A percentile compares a stretch with the other conserved stretches of the same genome.
These are phyloP conservation scores for Pythium dissotocum DNA, from an alignment of 352 stramenopile genomes.

Conservation along the genomic window DNA sequence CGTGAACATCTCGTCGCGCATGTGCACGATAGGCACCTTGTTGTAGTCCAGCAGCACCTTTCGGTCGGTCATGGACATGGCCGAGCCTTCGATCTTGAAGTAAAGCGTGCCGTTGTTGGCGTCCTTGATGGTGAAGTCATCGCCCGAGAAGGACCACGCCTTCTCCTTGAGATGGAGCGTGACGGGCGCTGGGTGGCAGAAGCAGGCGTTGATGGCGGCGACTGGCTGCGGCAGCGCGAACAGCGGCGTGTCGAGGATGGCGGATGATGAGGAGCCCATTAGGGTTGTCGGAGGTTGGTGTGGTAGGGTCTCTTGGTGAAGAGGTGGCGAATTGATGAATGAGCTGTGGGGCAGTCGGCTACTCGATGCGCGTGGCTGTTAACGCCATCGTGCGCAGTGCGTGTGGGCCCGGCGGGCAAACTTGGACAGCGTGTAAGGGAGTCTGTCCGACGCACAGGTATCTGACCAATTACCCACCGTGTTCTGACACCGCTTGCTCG, in stretches of 20 bases:
- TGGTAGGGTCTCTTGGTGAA: neutral
- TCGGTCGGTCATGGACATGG: conserved; percentile 18
- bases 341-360: neutral
- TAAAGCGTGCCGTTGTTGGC: conserved; percentile 1
- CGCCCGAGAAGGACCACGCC: conserved; percentile 20
- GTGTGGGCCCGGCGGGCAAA: too few species aligned
- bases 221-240: conserved; percentile 4
- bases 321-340: neutral
- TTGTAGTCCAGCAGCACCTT: conserved; percentile 27
- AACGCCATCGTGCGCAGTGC: too few species aligned
- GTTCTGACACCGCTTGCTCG: neutral
- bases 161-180: conserved; percentile 32
- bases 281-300: neutral
- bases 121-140: conserved; percentile 31
- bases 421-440: too few species aligned
- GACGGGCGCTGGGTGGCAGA: conserved; percentile 7
- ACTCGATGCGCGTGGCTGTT: too few species aligned
- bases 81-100: conserved; percentile 26
- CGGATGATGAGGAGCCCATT: neutral
- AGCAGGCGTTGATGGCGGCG: conserved; percentile 6
- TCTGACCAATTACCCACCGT: neutral
- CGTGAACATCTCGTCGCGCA: conserved; percentile 20
- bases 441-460: too few species aligned
- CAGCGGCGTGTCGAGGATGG: conserved; percentile 3
- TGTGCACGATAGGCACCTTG: conserved; percentile 16